A percentile compares a stretch with the other conserved stretches of the same genome.
phyloP scores from a whole-genome alignment of 2,329 filamentous ascomycete genomes.

The Pseudocercospora crystallina region DNA sequence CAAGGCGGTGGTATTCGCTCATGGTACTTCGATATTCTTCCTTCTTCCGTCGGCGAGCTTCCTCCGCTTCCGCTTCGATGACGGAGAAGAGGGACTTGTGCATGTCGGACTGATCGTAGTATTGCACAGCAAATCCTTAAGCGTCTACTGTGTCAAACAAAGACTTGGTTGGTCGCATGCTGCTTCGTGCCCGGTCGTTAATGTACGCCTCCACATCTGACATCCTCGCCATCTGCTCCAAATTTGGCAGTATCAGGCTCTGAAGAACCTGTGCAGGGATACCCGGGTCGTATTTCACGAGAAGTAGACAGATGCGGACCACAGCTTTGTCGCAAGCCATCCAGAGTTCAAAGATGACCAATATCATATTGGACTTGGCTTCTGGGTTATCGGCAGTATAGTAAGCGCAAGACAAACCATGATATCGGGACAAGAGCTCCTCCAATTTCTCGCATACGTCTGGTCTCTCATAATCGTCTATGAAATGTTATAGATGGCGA shows the following conservation, averaged over 20 bases:
- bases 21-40: constrained; percentile 39
- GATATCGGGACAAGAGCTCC: background rate
- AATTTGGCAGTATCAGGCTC: constrained; percentile 51
- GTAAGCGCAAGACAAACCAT: background rate
- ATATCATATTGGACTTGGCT: constrained; percentile 41
- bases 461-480: background rate
- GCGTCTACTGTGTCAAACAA: no score
- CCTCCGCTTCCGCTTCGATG: background rate
- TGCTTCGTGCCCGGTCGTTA: constrained; percentile 34
- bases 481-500: background rate
- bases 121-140: constrained; percentile 46
- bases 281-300: constrained; percentile 52
- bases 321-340: constrained; percentile 53
- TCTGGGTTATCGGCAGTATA: background rate
- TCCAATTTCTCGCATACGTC: background rate
- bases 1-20: constrained; percentile 40
- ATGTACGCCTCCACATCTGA: constrained; percentile 53
- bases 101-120: constrained; percentile 38
- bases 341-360: constrained; percentile 61
- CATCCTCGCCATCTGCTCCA: constrained; percentile 52
- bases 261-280: constrained; percentile 55
- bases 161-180: no score
- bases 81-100: background rate
- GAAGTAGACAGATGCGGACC: constrained; percentile 44
- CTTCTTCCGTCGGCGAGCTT: constrained; percentile 18